Percentiles rank a stretch among this genome's conserved stretches.
phyloP scores from a whole-genome alignment of 2,329 filamentous ascomycete species.

The Ascosphaera aggregata region DNA sequence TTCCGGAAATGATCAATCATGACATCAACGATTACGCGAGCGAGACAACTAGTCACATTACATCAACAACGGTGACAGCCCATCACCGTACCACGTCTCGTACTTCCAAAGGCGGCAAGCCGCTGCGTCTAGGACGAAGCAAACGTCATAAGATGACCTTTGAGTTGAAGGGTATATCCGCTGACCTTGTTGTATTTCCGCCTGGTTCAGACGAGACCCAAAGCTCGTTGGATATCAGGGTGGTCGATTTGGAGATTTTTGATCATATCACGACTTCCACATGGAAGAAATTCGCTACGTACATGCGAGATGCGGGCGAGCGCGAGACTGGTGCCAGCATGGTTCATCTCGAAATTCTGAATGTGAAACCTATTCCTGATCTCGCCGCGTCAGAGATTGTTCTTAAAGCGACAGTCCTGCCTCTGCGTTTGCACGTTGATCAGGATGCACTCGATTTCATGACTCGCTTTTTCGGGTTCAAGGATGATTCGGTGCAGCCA shows the following conservation, averaged over 20 bases:
- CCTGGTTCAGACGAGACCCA: constrained; percentile 57
- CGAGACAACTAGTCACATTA: constrained; percentile 74
- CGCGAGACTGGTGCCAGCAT: constrained; percentile 71
- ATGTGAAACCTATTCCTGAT: constrained; percentile 63
- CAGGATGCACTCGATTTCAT: constrained; percentile 96
- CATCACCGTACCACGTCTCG: constrained; percentile 4
- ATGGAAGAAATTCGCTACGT: constrained; percentile 96
- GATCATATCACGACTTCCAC: constrained; percentile 89
- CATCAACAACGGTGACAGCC: constrained; percentile 33
- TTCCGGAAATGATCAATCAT: constrained; percentile 66
- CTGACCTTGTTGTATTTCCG: constrained; percentile 62
- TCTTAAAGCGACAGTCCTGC: constrained; percentile 53
- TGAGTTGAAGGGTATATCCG: constrained; percentile 63
- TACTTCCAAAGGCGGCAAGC: constrained; percentile 24
- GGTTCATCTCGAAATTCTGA: constrained; percentile 72
- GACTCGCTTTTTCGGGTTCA: constrained; percentile 93
- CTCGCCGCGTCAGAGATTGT: constrained; percentile 79
- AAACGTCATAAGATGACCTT: constrained; percentile 90
- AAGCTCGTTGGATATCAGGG: constrained; percentile 63
- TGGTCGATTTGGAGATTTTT: constrained; percentile 70
- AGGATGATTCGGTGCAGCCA: constrained; percentile 37
- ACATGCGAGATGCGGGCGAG: constrained; percentile 68
- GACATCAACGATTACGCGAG: constrained; percentile 67
- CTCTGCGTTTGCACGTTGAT: constrained; percentile 78
- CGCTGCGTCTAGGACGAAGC: constrained; percentile 57